Evolutionary conservation across 352 stramenopile genomes (phyloP).

Genomic region (Globisporangium nodosum): DNA sequence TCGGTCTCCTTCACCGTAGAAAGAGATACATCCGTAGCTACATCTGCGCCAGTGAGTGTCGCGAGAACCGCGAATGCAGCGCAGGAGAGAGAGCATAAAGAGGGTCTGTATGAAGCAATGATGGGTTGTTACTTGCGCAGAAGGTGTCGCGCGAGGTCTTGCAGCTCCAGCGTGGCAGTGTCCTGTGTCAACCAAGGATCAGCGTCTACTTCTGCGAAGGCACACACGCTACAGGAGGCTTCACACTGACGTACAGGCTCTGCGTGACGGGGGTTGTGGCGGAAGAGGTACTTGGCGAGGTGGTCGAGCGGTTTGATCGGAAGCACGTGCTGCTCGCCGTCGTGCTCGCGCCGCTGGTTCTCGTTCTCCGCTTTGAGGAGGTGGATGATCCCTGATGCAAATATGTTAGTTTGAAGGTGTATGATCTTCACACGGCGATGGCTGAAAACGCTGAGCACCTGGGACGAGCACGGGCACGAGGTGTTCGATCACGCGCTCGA

Average conservation of each 20-base stretch:
- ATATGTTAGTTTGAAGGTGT: too few relatives aligned
- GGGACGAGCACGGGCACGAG: slow-evolving; percentile 50
- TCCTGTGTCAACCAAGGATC: slow-evolving; percentile 14
- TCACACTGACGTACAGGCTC: slow-evolving; percentile 29
- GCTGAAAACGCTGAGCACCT: slow-evolving; percentile 18
- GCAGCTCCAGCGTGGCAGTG: slow-evolving; percentile 24
- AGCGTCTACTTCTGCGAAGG: not conserved
- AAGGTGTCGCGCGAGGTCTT: slow-evolving; percentile 22
- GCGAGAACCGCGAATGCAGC: not conserved
- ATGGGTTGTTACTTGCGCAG: slow-evolving; percentile 26
- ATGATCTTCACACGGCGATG: not conserved
- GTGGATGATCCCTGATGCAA: slow-evolving; percentile 34
- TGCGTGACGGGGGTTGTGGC: slow-evolving; percentile 52
- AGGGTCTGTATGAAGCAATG: not conserved
- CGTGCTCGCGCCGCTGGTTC: slow-evolving; percentile 27
- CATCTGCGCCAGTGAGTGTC: not conserved
- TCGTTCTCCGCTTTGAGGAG: slow-evolving; percentile 47
- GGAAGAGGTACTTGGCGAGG: slow-evolving; percentile 56
- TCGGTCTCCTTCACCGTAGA: slow-evolving; percentile 44
- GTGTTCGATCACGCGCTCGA: slow-evolving; percentile 49
- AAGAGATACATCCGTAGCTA: not conserved
- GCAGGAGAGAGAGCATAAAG: not conserved
- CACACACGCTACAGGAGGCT: not conserved
- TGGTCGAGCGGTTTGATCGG: slow-evolving; percentile 58
- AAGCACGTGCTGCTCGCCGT: slow-evolving; percentile 28